phyloP scores from a whole-genome alignment of 2,329 filamentous ascomycete genomes.

The Curvularia sp. region DNA sequence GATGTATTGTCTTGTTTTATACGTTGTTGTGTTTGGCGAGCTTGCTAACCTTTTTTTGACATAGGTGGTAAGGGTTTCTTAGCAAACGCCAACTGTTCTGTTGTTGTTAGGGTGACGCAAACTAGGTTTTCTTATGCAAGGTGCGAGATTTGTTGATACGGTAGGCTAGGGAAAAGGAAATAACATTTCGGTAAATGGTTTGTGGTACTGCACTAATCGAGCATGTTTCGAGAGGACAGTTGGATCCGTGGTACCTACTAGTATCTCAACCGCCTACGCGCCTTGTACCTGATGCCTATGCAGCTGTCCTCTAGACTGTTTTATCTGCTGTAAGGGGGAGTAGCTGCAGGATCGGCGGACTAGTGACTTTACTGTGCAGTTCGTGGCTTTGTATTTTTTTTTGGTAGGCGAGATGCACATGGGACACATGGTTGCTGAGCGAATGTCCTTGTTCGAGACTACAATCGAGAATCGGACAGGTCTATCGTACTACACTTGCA shows the following conservation, averaged over 20 bases:
- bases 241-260: not conserved
- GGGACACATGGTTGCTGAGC: not conserved
- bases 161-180: not conserved
- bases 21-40: no score
- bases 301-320: not conserved
- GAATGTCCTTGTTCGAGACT: not conserved
- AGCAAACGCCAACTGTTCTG: no score
- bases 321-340: not conserved
- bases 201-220: not conserved
- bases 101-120: not conserved
- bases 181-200: not conserved
- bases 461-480: not conserved
- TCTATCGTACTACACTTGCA: not conserved
- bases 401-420: not conserved
- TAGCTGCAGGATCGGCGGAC: not conserved
- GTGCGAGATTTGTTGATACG: not conserved
- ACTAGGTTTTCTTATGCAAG: not conserved
- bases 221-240: not conserved
- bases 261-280: no score
- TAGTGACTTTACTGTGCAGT: not conserved
- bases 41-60: slow-evolving; percentile 1
- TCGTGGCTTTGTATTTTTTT: not conserved
- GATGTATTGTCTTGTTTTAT: not conserved
- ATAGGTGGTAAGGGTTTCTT: not conserved
- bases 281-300: not conserved